These are phyloP conservation scores for Diaporthe sp. DNA, from an alignment of 2,329 filamentous ascomycete genomes.

Conservation along the genomic window DNA sequence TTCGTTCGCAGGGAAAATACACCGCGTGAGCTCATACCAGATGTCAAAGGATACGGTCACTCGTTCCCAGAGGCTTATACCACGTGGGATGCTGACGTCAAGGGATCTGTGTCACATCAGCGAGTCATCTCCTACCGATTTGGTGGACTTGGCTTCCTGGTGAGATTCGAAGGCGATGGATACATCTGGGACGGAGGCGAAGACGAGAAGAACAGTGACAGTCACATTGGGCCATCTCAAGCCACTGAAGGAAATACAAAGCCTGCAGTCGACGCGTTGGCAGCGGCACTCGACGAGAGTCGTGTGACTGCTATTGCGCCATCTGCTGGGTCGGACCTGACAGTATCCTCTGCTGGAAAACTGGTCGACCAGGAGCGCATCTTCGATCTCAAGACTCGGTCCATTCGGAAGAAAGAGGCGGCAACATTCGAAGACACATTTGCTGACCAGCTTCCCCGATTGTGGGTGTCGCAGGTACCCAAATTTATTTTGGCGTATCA, in stretches of 20 bases:
- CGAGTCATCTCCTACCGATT: conserved; percentile 71
- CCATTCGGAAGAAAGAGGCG: conserved; percentile 25
- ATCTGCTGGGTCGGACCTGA: not conserved
- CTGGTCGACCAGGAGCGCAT: conserved; percentile 30
- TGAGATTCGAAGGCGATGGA: conserved; percentile 72
- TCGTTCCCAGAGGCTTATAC: conserved; percentile 77
- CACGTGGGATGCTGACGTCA: conserved; percentile 68
- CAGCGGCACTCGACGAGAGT: conserved; percentile 11
- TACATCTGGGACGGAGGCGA: conserved; percentile 51
- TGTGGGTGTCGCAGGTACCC: conserved; percentile 37
- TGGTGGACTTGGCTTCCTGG: conserved; percentile 61
- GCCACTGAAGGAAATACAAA: not conserved
- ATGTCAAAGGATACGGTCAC: conserved; percentile 73
- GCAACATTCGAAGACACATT: conserved; percentile 28
- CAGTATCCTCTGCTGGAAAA: conserved; percentile 7
- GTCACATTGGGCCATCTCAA: no score
- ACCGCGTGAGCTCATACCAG: conserved; percentile 66
- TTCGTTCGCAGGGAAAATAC: conserved; percentile 73
- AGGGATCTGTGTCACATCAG: conserved; percentile 71
- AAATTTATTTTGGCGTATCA: conserved; percentile 37
- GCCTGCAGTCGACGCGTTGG: not conserved
- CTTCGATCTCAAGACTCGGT: conserved; percentile 39
- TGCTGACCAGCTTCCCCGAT: conserved; percentile 30
- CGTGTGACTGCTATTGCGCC: conserved; percentile 19
- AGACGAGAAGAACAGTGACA: not conserved